Percentiles rank a stretch among this genome's conserved stretches.
Evolutionary conservation across 1,139 yeast species (phyloP).

Genomic region (Blastobotrys raffinosifermentans): DNA sequence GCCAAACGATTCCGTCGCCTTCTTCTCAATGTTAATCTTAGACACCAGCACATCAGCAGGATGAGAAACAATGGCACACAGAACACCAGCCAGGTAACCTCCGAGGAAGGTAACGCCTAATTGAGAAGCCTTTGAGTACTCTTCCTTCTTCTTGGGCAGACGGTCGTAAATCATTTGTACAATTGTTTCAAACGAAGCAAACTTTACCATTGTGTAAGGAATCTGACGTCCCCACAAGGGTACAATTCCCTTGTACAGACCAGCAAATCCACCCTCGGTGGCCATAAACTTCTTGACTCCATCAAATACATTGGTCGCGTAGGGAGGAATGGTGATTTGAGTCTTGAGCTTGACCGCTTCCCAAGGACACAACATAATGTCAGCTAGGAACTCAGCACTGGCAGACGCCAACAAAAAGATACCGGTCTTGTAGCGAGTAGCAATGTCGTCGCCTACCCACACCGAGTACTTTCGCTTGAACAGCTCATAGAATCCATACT

Average conservation of each 20-base stretch:
- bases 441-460: slow-evolving; percentile 57
- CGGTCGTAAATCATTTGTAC: slow-evolving; percentile 41
- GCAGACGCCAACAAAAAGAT: slow-evolving; percentile 83
- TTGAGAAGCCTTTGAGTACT: slow-evolving; percentile 58
- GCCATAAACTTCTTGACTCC: slow-evolving; percentile 64
- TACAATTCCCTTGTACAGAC: slow-evolving; percentile 73
- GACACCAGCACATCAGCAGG: slow-evolving; percentile 98
- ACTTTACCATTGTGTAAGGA: slow-evolving; percentile 95
- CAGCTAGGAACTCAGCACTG: slow-evolving; percentile 88
- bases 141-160: slow-evolving; percentile 35
- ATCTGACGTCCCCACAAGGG: slow-evolving; percentile 95
- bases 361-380: slow-evolving; percentile 80
- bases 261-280: slow-evolving; percentile 55
- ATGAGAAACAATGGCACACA: slow-evolving; percentile 90
- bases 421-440: slow-evolving; percentile 64
- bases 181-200: slow-evolving; percentile 86
- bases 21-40: slow-evolving; percentile 72
- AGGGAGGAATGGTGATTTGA: slow-evolving; percentile 88
- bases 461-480: slow-evolving; percentile 75
- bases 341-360: slow-evolving; percentile 91
- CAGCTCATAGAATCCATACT: slow-evolving; percentile 87
- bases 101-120: slow-evolving; percentile 91
- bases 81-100: slow-evolving; percentile 94
- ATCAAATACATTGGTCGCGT: slow-evolving; percentile 53
- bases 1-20: slow-evolving; percentile 59